Evolutionary conservation across 2,329 filamentous ascomycete genomes (phyloP), one percentile per base, ranked within the genome.

Genomic region (Ascochyta koolunga): DNA sequence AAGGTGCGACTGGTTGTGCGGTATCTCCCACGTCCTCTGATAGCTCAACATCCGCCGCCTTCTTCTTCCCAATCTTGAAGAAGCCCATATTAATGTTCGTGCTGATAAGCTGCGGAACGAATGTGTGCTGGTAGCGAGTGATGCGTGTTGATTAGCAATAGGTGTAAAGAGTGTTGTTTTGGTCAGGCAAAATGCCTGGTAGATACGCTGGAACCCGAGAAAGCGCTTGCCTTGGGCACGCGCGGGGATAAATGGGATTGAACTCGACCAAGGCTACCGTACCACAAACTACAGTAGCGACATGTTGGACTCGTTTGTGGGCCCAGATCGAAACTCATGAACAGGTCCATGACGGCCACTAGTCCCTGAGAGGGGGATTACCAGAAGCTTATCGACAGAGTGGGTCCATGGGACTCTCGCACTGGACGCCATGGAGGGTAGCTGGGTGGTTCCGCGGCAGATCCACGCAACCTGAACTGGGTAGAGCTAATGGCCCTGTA

Each of bases 51-150:
- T 56, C 52, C 21, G 15, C 47, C 7, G 13, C 32, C 52, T 56
- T 56, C 52, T 55, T 55, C 42, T 50, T 56, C 10, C 52, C 52
- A 7, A 56, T 37, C 42, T 56, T 56, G 42, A 56, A 56, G 47
- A 56, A 56, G 9, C 52, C 52, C 52, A 56, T 56, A 35, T 56
- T 46, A 46, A 15, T 45, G n/a, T 29, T 40, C 5, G 45, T 41
- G 44, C 51, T 52, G 19, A 24, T 18, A n/a, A 35, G 31, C 45
- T 40, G 27, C 15, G 18, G 16, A 50, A 40, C 18, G 29, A 44
- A 29, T 35, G 22, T 33, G 31, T 39, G 10, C 21, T 41, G 24
- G 38, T 54, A 54, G 50, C 50, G 44, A 44, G 21, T 38, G 35
- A 10, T 32, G 19, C 18, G 29, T 4, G 13, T 33, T 0, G 15